Base-by-base conservation (phyloP, 257 asterid genomes). In the Galeopsis tetrahit region DNA sequence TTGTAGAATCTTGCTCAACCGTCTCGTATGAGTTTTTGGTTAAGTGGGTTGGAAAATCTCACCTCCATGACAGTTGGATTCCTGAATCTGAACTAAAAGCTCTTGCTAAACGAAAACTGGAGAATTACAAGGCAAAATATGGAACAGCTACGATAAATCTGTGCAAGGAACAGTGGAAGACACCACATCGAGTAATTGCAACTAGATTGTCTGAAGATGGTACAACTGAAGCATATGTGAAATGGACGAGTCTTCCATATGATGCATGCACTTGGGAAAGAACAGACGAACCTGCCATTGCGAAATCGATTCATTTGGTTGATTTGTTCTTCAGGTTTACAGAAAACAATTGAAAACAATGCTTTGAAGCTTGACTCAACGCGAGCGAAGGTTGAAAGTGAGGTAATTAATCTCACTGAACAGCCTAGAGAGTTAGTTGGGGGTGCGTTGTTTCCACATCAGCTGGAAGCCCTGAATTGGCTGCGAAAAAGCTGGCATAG, bases 201-300 rank as follows among this genome's bases (percentile, higher is more conserved):
- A 80, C 85, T 64, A 87, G 94, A 81, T 68, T 87, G 71, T 82
- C 88, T n/a, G 21, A 69, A 51, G 82, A 79, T 84, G 96, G 96
- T 84, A 77, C 84, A 36, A 82, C 84, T 56, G 96, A 90, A 80
- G 96, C 78, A 52, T 86, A 80, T 77, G 92, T 95, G 59, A 95
- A 88, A 81, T 95, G 99, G 99, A 85, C 82, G 3, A 88, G 93
- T 67, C 99, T 95, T 69, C 74, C 96, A 72, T 92, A 95, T 63
- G 96, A 90, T 77, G 99, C 92, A 79, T 95, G 98, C 88, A 92
- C 99, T 55, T 95, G 99, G 99, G 99, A 95, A 85, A 92, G 82
- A 72, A 81, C 79, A 48, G 89, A 89, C 40, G 99, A 87, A 72
- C 89, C 98, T 36, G 85, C 77, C 73, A 85, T 92, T 79, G 78